phyloP scores from a whole-genome alignment of 1,139 yeast genomes.

The Debaryomyces subglobosus region DNA sequence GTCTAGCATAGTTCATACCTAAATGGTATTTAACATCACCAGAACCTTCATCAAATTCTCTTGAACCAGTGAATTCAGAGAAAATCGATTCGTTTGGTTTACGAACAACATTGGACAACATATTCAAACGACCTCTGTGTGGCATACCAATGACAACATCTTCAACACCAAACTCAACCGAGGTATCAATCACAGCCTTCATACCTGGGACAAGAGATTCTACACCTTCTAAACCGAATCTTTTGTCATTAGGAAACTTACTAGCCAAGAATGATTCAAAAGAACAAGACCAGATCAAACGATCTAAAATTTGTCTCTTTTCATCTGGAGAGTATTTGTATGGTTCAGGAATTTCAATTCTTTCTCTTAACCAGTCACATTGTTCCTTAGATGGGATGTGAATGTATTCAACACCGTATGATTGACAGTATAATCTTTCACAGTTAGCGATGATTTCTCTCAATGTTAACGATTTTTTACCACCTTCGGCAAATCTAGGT shows the following conservation, averaged over 20 bases:
- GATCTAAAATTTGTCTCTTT: constrained; percentile 94
- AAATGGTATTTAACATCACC: constrained; percentile 99
- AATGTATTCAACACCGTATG: constrained; percentile 92
- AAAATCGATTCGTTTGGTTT: constrained; percentile 98
- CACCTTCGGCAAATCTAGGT: constrained; percentile 82
- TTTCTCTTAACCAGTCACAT: constrained; percentile 98
- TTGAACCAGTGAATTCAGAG: constrained; percentile 92
- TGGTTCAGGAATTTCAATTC: constrained; percentile 91
- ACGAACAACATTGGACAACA: constrained; percentile 96
- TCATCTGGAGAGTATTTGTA: constrained; percentile 83
- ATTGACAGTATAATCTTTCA: constrained; percentile 83
- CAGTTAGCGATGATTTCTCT: constrained; percentile 77
- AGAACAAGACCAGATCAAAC: constrained; percentile 94
- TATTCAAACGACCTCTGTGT: constrained; percentile 98
- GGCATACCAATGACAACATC: constrained; percentile 99
- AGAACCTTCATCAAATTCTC: constrained; percentile 85
- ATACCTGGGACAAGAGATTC: constrained; percentile 96
- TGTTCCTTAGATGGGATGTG: constrained; percentile 95
- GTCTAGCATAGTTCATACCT: constrained; percentile 99
- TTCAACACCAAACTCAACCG: constrained; percentile 92
- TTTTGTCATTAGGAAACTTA: constrained; percentile 97
- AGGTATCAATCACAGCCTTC: constrained; percentile 91
- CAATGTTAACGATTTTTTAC: constrained; percentile 67
- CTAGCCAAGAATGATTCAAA: constrained; percentile 91
- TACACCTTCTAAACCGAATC: constrained; percentile 98